Evolutionary conservation across 2,329 filamentous ascomycete species (phyloP).

Genomic region (Peltaster fructicola): DNA sequence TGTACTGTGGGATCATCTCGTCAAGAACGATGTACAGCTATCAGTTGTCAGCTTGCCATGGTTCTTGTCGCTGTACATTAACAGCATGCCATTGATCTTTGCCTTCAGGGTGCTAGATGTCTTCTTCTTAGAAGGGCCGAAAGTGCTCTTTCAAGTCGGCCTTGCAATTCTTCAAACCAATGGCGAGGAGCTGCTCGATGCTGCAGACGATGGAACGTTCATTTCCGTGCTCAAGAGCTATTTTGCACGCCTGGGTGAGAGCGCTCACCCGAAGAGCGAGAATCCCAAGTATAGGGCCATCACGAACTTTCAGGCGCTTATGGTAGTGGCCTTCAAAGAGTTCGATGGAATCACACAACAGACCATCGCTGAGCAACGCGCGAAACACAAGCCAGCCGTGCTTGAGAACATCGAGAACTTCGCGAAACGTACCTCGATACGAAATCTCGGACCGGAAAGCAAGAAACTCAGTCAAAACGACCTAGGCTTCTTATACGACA

Average conservation of each 20-base stretch:
- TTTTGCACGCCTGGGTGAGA: slow-evolving; percentile 84
- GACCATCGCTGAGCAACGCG: slow-evolving; percentile 72
- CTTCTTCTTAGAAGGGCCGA: slow-evolving; percentile 94
- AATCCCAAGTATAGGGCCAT: slow-evolving; percentile 88
- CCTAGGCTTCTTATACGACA: slow-evolving; percentile 77
- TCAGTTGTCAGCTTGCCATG: slow-evolving; percentile 94
- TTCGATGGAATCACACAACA: slow-evolving; percentile 90
- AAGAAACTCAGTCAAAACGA: slow-evolving; percentile 77
- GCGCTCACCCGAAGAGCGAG: slow-evolving; percentile 85
- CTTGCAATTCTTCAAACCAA: slow-evolving; percentile 95
- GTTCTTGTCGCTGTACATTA: slow-evolving; percentile 97
- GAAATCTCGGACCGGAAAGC: slow-evolving; percentile 89
- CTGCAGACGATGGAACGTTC: slow-evolving; percentile 85
- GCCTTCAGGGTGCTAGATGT: slow-evolving; percentile 93
- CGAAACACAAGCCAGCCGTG: slow-evolving; percentile 87
- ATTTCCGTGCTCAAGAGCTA: slow-evolving; percentile 93
- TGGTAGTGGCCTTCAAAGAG: slow-evolving; percentile 98
- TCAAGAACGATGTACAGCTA: slow-evolving; percentile 88
- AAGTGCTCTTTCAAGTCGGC: slow-evolving; percentile 92
- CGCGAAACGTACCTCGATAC: slow-evolving; percentile 86
- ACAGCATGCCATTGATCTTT: slow-evolving; percentile 97
- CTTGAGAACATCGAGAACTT: slow-evolving; percentile 94
- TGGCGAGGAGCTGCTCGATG: slow-evolving; percentile 85
- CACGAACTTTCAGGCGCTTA: slow-evolving; percentile 90
- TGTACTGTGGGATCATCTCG: slow-evolving; percentile 93